Evolutionary conservation across 1,139 yeast genomes (phyloP).

Genomic region (Eremothecium coryli): DNA sequence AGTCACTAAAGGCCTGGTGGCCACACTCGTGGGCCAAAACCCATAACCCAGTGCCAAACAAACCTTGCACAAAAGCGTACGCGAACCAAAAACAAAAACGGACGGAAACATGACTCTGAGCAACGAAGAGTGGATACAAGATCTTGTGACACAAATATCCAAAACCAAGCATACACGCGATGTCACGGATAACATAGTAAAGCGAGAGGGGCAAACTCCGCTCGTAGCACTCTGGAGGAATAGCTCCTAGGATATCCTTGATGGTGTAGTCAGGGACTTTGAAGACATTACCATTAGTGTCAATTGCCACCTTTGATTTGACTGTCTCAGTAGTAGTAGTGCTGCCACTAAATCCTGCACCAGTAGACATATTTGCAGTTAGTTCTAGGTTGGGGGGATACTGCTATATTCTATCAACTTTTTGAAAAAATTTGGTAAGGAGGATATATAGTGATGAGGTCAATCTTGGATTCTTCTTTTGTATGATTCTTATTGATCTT

Average conservation of each 20-base stretch:
- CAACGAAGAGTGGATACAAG: constrained; percentile 13
- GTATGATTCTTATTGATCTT: too few species aligned
- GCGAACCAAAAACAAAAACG: constrained; percentile 53
- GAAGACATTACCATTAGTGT: constrained; percentile 48
- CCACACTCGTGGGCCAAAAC: constrained; percentile 88
- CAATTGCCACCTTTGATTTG: constrained; percentile 36
- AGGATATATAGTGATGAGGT: too few species aligned
- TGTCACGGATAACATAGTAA: constrained; percentile 51
- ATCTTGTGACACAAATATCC: constrained; percentile 27
- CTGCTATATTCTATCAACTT: too few species aligned
- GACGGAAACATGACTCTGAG: constrained; percentile 13
- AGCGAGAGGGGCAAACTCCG: constrained; percentile 43
- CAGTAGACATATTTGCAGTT: too few species aligned
- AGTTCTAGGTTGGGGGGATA: too few species aligned
- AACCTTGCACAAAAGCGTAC: constrained; percentile 50
- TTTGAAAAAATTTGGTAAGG: too few species aligned
- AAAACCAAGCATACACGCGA: constrained; percentile 36
- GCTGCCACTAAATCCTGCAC: too few species aligned
- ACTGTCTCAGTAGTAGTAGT: constrained; percentile 15
- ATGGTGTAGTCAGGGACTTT: constrained; percentile 55
- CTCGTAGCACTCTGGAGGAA: constrained; percentile 56
- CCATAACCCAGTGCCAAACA: constrained; percentile 76
- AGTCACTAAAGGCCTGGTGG: constrained; percentile 75
- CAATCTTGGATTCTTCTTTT: too few species aligned
- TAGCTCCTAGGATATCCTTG: constrained; percentile 50